Conservation (phyloP, 129 eudicot species). For the Saposhnikovia divaricata region DNA sequence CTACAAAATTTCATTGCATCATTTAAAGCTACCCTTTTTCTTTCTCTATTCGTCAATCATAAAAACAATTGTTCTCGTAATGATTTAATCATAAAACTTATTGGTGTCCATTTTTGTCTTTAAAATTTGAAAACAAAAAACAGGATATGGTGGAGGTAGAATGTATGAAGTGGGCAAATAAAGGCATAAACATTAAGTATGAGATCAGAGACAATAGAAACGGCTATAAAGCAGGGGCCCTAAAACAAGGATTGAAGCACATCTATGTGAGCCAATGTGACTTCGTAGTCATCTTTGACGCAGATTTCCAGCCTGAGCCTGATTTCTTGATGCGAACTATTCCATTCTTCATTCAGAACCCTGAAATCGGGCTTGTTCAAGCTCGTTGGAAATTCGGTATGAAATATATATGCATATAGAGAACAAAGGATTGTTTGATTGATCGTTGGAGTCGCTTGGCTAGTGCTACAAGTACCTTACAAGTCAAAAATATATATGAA, state of each 20-base stretch:
- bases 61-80: background rate
- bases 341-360: slow-evolving; percentile 74
- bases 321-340: slow-evolving; percentile 65
- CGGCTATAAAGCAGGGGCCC: slow-evolving; percentile 89
- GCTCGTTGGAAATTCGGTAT: slow-evolving; percentile 95
- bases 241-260: slow-evolving; percentile 73
- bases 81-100: background rate
- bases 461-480: no score
- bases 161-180: slow-evolving; percentile 78
- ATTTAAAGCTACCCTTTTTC: no score
- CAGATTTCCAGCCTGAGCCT: slow-evolving; percentile 85
- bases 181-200: slow-evolving; percentile 77
- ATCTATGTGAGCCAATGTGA: slow-evolving; percentile 71
- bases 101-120: background rate
- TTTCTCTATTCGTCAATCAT: no score
- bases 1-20: background rate
- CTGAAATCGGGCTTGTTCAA: slow-evolving; percentile 74
- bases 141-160: slow-evolving; percentile 71
- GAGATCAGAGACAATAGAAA: slow-evolving; percentile 71
- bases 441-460: background rate
- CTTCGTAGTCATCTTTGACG: slow-evolving; percentile 77
- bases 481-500: no score
- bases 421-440: background rate
- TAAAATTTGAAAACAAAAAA: background rate
- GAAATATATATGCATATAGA: background rate